A percentile compares a stretch with the other conserved stretches of the same genome.
These are phyloP conservation scores for Pleodorina starrii DNA, from an alignment of 139 green algal genomes.

Conservation along the genomic window DNA sequence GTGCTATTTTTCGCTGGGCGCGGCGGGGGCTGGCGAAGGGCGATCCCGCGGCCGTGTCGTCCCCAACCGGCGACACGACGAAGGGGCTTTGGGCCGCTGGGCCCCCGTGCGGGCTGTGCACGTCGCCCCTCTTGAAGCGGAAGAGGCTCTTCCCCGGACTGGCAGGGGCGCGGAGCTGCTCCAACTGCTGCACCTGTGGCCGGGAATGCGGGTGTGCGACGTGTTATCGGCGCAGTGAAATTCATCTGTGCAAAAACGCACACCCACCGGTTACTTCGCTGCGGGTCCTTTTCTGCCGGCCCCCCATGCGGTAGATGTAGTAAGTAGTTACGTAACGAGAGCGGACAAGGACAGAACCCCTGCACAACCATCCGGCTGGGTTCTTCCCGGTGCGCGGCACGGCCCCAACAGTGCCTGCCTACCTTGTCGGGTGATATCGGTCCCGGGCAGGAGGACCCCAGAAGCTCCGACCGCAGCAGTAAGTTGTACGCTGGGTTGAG, in stretches of 20 bases:
- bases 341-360: too few species aligned
- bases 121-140: slow-evolving; percentile 80
- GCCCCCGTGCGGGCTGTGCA: slow-evolving; percentile 72
- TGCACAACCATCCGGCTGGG: too few species aligned
- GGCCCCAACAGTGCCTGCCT: too few species aligned
- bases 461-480: slow-evolving; percentile 82
- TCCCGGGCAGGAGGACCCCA: slow-evolving; percentile 68
- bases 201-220: too few species aligned
- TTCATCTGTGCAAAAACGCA: too few species aligned
- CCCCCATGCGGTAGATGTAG: too few species aligned
- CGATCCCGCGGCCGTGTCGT: slow-evolving; percentile 49
- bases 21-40: slow-evolving; percentile 59
- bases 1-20: slow-evolving; percentile 88
- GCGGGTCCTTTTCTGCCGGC: too few species aligned
- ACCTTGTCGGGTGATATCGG: slow-evolving; percentile 75
- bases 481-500: slow-evolving; percentile 83
- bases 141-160: slow-evolving; percentile 72
- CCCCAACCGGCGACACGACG: slow-evolving; percentile 72
- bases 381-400: too few species aligned
- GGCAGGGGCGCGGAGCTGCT: slow-evolving; percentile 60
- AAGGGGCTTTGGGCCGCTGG: slow-evolving; percentile 78
- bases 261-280: too few species aligned
- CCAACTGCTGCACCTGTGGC: slow-evolving; percentile 58
- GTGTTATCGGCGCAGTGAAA: too few species aligned
- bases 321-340: too few species aligned